Conservation (phyloP, 495 filamentous ascomycete genomes). For the Hypoxylon subgilvum region DNA sequence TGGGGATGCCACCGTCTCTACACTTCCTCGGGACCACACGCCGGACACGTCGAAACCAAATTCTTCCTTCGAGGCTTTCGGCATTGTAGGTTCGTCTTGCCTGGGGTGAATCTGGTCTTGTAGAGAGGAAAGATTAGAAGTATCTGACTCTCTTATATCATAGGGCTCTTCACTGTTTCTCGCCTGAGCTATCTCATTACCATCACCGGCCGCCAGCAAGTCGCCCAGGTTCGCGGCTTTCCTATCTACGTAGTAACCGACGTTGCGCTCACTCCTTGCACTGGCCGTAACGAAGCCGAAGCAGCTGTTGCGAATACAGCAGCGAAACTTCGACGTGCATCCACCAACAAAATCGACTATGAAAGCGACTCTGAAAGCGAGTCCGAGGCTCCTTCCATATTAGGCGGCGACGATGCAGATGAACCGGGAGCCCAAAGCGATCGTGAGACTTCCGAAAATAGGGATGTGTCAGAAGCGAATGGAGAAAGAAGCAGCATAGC, state of each 20-base stretch:
- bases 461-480: constrained; percentile 26
- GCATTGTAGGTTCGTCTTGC: constrained; percentile 75
- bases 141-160: neutral
- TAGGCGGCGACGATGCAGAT: constrained; percentile 41
- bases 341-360: constrained; percentile 37
- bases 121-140: neutral
- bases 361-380: constrained; percentile 52
- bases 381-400: constrained; percentile 38
- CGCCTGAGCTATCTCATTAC: constrained; percentile 79
- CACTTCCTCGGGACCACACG: constrained; percentile 42
- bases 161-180: constrained; percentile 76
- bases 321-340: constrained; percentile 48
- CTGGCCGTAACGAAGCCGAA: constrained; percentile 74
- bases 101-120: neutral
- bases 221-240: constrained; percentile 80
- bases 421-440: constrained; percentile 42
- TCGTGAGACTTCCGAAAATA: constrained; percentile 25
- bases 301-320: constrained; percentile 70
- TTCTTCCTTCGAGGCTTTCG: constrained; percentile 74
- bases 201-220: constrained; percentile 82
- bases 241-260: constrained; percentile 85
- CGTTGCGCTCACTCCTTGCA: constrained; percentile 84
- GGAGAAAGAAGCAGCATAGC: constrained; percentile 63
- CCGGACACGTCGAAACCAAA: constrained; percentile 44
- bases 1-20: constrained; percentile 63